A percentile compares a stretch with the other conserved stretches of the same genome.
These are phyloP conservation scores for Talaromyces verruculosus DNA, from an alignment of 2,329 filamentous ascomycete species.

Conservation along the genomic window DNA sequence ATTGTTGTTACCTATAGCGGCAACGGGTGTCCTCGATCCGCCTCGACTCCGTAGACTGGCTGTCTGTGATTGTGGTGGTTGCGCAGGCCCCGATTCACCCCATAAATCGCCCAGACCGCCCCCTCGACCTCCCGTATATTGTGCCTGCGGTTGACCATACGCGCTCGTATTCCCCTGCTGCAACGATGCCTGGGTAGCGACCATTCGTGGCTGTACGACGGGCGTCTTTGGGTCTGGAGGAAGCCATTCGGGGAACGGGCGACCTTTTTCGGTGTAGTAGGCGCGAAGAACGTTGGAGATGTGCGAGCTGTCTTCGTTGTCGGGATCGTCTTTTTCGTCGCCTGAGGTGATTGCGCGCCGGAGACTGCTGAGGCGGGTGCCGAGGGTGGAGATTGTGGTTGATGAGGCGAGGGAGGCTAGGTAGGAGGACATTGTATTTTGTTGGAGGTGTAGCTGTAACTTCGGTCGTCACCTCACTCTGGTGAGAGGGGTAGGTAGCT, in stretches of 20 bases:
- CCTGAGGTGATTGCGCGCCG: constrained; percentile 49
- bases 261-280: constrained; percentile 89
- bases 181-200: constrained; percentile 56
- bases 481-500: constrained; percentile 12
- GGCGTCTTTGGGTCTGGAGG: constrained; percentile 82
- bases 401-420: constrained; percentile 64
- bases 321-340: constrained; percentile 46
- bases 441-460: background rate
- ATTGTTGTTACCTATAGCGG: constrained; percentile 17
- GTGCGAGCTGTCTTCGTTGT: constrained; percentile 80
- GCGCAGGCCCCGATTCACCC: constrained; percentile 45
- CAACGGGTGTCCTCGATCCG: constrained; percentile 24
- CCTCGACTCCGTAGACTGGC: constrained; percentile 40
- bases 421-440: constrained; percentile 68
- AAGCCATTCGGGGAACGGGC: constrained; percentile 79
- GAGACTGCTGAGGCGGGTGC: constrained; percentile 59
- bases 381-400: constrained; percentile 52
- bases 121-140: constrained; percentile 40
- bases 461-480: background rate
- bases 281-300: constrained; percentile 88
- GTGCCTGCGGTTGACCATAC: constrained; percentile 31
- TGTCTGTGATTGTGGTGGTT: constrained; percentile 36
- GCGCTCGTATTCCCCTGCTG: constrained; percentile 31
- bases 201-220: constrained; percentile 48
- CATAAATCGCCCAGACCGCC: constrained; percentile 61